These are phyloP conservation scores for Turritis glabra DNA, from an alignment of 345 rosid genomes.

Conservation along the genomic window DNA sequence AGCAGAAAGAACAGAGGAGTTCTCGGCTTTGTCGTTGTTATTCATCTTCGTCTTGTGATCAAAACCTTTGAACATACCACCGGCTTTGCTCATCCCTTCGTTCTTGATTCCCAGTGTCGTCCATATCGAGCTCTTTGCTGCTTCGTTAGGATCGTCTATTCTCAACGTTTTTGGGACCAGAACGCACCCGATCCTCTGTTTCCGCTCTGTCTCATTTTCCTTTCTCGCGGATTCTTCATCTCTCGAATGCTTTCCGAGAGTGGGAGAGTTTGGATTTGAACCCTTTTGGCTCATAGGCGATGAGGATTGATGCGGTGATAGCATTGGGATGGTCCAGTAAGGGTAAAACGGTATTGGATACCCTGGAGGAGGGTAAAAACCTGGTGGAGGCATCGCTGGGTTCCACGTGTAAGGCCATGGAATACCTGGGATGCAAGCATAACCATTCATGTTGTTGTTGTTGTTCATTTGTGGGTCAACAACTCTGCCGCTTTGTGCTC, in stretches of 20 bases:
- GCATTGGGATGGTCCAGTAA: constrained; percentile 70
- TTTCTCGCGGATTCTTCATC: constrained; percentile 46
- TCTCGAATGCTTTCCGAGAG: constrained; percentile 71
- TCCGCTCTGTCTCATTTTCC: constrained; percentile 34
- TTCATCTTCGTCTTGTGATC: constrained; percentile 54
- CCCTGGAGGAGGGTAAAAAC: constrained; percentile 62
- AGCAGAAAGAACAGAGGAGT: constrained; percentile 50
- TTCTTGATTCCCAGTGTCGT: constrained; percentile 63
- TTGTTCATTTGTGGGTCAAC: constrained; percentile 38
- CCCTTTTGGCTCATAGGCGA: constrained; percentile 42
- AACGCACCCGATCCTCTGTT: constrained; percentile 53
- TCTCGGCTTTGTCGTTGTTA: constrained; percentile 36
- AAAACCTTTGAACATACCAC: constrained; percentile 63
- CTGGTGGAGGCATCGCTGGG: constrained; percentile 54
- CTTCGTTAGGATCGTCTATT: constrained; percentile 69
- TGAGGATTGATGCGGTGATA: constrained; percentile 50
- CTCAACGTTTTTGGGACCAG: constrained; percentile 74
- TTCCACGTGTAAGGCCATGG: constrained; percentile 91
- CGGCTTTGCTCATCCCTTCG: constrained; percentile 50
- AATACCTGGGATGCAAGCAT: constrained; percentile 60
- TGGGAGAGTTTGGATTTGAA: constrained; percentile 46
- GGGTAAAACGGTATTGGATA: constrained; percentile 65
- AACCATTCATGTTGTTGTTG: constrained; percentile 45
- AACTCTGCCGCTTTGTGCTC: constrained; percentile 26
- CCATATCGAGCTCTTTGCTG: constrained; percentile 84